These are phyloP conservation scores for Ustilago cynodontis DNA, from an alignment of 1,284 basidiomycete species.

Conservation along the genomic window DNA sequence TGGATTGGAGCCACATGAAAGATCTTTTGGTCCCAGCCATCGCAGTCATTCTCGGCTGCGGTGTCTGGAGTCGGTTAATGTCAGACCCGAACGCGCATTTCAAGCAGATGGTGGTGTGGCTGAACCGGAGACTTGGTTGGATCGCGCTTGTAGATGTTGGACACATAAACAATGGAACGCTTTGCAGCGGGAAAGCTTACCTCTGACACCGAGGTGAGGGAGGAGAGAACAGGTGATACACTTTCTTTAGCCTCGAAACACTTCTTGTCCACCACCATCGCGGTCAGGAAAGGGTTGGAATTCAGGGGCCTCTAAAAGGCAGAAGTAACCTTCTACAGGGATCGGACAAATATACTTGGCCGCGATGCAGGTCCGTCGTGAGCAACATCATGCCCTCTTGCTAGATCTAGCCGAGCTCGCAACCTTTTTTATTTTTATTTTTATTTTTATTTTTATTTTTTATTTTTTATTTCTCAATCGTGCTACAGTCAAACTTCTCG, in stretches of 20 bases:
- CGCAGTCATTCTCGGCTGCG: background rate
- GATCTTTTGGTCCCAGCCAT: background rate
- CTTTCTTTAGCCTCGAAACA: background rate
- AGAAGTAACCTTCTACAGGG: background rate
- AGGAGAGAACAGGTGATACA: background rate
- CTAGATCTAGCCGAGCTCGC: conserved; percentile 3
- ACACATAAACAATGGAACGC: background rate
- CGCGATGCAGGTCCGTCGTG: background rate
- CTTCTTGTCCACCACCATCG: background rate
- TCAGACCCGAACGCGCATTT: background rate
- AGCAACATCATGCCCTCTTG: background rate
- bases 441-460: too few species aligned
- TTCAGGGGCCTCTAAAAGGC: background rate
- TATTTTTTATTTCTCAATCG: too few species aligned
- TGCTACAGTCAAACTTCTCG: too few species aligned
- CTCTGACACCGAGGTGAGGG: background rate
- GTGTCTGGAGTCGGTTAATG: background rate
- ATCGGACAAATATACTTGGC: conserved; percentile 2
- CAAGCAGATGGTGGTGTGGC: background rate
- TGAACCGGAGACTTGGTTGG: background rate
- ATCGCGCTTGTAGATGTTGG: conserved; percentile 18
- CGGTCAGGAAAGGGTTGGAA: background rate
- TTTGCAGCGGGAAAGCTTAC: conserved; percentile 14
- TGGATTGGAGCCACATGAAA: too few species aligned
- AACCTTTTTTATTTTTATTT: too few species aligned